Percentiles rank a stretch among this genome's conserved stretches.
phyloP scores from a whole-genome alignment of 495 filamentous ascomycete species.

The Aspergillus funiculosus region DNA sequence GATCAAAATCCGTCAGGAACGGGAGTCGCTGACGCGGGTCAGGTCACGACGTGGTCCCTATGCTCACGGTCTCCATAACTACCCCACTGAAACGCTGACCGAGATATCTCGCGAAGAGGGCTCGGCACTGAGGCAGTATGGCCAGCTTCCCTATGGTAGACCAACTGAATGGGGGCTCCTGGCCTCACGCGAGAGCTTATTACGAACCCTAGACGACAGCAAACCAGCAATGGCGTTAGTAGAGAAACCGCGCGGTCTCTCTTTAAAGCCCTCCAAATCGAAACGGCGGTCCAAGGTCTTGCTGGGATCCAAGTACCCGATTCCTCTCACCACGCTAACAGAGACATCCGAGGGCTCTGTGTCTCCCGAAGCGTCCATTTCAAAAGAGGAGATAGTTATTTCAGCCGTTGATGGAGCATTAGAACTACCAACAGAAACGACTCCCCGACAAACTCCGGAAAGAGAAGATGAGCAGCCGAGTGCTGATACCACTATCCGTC shows the following conservation, averaged over 20 bases:
- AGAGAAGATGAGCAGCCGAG: constrained; percentile 23
- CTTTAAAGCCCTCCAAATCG: constrained; percentile 31
- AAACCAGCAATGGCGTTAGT: constrained; percentile 25
- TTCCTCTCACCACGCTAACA: constrained; percentile 29
- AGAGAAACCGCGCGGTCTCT: constrained; percentile 29
- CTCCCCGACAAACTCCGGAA: constrained; percentile 40
- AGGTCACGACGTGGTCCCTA: constrained; percentile 24
- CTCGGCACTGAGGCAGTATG: constrained; percentile 31
- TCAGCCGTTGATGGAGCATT: constrained; percentile 39
- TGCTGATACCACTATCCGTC: constrained; percentile 29
- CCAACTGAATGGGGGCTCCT: constrained; percentile 40
- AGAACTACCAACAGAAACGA: constrained; percentile 38
- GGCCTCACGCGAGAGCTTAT: constrained; percentile 37
- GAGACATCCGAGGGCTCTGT: constrained; percentile 22
- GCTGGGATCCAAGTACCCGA: constrained; percentile 22
- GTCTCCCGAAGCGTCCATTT: constrained; percentile 11
- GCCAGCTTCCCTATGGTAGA: constrained; percentile 36
- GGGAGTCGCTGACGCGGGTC: constrained; percentile 28
- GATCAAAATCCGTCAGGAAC: constrained; percentile 39
- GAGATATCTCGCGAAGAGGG: constrained; percentile 34
- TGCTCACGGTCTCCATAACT: constrained; percentile 23
- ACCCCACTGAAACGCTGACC: constrained; percentile 33
- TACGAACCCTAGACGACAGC: constrained; percentile 18
- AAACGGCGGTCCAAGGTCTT: constrained; percentile 21
- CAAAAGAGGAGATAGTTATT: constrained; percentile 30